A percentile compares a stretch with the other conserved stretches of the same genome.
Conservation (phyloP, 2,329 filamentous ascomycete genomes). For the Scytalidium sp. region DNA sequence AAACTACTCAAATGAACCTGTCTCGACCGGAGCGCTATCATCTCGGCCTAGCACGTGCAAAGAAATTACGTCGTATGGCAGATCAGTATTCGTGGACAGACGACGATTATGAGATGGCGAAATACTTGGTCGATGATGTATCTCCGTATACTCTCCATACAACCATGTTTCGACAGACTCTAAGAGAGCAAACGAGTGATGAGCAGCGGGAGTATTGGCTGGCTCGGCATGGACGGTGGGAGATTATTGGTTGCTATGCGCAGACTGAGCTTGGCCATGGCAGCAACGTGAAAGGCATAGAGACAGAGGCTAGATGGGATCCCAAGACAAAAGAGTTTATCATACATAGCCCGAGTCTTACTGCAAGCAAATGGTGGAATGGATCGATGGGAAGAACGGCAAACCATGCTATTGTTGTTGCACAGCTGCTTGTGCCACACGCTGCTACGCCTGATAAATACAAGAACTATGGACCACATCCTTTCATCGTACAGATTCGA, state of each 20-base stretch:
- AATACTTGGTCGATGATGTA: no score
- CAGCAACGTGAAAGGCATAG: slow-evolving; percentile 48
- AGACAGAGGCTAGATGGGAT: slow-evolving; percentile 46
- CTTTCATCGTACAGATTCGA: slow-evolving; percentile 51
- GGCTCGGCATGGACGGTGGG: slow-evolving; percentile 43
- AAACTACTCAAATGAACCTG: slow-evolving; percentile 47
- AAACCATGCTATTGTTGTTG: slow-evolving; percentile 53
- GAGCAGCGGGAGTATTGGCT: slow-evolving; percentile 37
- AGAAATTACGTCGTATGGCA: slow-evolving; percentile 18
- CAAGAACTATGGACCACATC: slow-evolving; percentile 45
- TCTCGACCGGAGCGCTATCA: slow-evolving; percentile 49
- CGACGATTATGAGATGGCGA: no score
- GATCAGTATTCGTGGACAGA: no score
- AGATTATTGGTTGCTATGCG: slow-evolving; percentile 49
- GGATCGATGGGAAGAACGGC: slow-evolving; percentile 48
- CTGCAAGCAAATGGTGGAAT: slow-evolving; percentile 54
- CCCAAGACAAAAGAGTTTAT: slow-evolving; percentile 41
- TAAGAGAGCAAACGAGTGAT: no score
- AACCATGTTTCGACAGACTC: no score
- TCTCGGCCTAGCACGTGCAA: slow-evolving; percentile 49
- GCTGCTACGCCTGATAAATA: slow-evolving; percentile 23
- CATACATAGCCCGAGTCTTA: slow-evolving; percentile 48
- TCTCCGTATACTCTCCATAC: no score
- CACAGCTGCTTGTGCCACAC: slow-evolving; percentile 44
- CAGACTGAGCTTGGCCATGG: slow-evolving; percentile 51